Evolutionary conservation across 2,329 filamentous ascomycete species (phyloP).

Genomic region (Epichloe gansuensis): DNA sequence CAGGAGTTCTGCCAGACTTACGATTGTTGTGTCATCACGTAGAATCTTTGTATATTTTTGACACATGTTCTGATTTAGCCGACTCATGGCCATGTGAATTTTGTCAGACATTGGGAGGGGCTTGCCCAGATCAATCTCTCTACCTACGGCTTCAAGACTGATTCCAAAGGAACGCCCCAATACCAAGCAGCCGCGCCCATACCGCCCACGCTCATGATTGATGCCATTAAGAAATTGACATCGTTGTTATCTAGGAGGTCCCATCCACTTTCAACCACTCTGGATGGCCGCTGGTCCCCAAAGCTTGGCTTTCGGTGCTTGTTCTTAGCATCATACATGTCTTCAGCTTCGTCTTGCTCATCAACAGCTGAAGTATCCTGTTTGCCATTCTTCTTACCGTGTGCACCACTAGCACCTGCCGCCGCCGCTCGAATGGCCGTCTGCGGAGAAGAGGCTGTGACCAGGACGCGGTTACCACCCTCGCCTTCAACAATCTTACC

Average conservation of each 20-base stretch:
- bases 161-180: constrained; percentile 43
- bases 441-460: constrained; percentile 22
- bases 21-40: too few species aligned
- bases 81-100: too few species aligned
- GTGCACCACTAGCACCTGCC: constrained; percentile 18
- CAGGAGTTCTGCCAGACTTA: too few species aligned
- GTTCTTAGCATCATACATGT: constrained; percentile 36
- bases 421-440: background rate
- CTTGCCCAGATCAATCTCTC: background rate
- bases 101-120: too few species aligned
- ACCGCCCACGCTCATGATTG: constrained; percentile 63
- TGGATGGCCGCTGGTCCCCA: constrained; percentile 45
- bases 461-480: constrained; percentile 51
- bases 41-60: too few species aligned
- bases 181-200: constrained; percentile 55
- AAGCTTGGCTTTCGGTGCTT: constrained; percentile 40
- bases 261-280: constrained; percentile 52
- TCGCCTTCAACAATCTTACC: constrained; percentile 85
- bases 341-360: constrained; percentile 23
- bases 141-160: constrained; percentile 5
- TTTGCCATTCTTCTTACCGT: constrained; percentile 29
- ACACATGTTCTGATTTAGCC: too few species aligned
- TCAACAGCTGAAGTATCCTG: constrained; percentile 19
- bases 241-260: constrained; percentile 88
- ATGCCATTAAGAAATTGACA: constrained; percentile 88